Conservation (phyloP, 495 filamentous ascomycete genomes). For the Haplographium delicatum region DNA sequence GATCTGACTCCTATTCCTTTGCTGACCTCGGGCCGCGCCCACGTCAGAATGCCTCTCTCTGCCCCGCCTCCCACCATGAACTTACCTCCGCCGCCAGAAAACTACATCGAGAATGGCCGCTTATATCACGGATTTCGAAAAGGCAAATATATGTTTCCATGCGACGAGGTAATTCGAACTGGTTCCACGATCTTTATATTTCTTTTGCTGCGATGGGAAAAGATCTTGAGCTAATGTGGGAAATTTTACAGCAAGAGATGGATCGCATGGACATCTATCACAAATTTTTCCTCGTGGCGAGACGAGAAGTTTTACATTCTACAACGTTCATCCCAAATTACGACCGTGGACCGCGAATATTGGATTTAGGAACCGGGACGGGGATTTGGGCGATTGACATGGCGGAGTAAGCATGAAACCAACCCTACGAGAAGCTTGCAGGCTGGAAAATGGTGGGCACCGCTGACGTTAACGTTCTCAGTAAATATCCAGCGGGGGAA, state of each 20-base stretch:
- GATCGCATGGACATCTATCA: slow-evolving; percentile 77
- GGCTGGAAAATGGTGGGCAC: neutral
- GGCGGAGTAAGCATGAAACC: slow-evolving; percentile 56
- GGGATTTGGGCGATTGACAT: slow-evolving; percentile 91
- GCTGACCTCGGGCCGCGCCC: slow-evolving; percentile 13
- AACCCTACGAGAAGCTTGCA: neutral
- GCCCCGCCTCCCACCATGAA: neutral
- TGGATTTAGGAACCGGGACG: slow-evolving; percentile 85
- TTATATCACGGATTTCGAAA: slow-evolving; percentile 20
- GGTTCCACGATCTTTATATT: neutral
- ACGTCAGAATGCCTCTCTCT: slow-evolving; percentile 18
- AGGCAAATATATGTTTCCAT: slow-evolving; percentile 27
- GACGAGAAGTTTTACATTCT: slow-evolving; percentile 50
- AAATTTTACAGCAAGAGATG: slow-evolving; percentile 49
- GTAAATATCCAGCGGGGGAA: slow-evolving; percentile 54
- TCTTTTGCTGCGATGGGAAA: neutral
- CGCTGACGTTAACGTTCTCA: slow-evolving; percentile 18
- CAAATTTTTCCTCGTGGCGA: slow-evolving; percentile 64
- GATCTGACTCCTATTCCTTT: neutral
- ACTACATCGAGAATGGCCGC: slow-evolving; percentile 24
- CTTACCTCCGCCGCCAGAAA: neutral
- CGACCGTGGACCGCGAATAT: slow-evolving; percentile 43
- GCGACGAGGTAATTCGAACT: slow-evolving; percentile 24
- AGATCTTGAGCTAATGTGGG: slow-evolving; percentile 7
- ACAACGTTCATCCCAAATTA: slow-evolving; percentile 49